A percentile compares a stretch with the other conserved stretches of the same genome.
phyloP scores from a whole-genome alignment of 2,329 filamentous ascomycete species.

The Podosphaera leucotricha region DNA sequence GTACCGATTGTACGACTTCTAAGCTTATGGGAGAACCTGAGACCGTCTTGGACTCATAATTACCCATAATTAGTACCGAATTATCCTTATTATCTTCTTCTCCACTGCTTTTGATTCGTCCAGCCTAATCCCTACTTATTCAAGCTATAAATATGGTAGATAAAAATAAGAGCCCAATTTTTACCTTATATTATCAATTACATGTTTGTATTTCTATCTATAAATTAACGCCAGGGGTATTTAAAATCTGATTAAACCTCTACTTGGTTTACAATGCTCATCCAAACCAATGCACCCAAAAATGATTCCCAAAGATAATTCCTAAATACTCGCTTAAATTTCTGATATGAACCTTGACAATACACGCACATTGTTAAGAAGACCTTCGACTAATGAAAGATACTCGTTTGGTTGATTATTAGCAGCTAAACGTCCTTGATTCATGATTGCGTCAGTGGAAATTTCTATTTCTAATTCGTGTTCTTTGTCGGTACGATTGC shows the following conservation, averaged over 20 bases:
- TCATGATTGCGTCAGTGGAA: constrained; percentile 34
- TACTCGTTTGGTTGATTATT: constrained; percentile 32
- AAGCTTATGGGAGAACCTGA: no score
- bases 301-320: no score
- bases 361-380: constrained; percentile 39
- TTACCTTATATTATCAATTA: neutral
- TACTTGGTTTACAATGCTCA: neutral
- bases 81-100: no score
- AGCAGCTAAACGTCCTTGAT: constrained; percentile 36
- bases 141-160: no score
- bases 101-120: no score
- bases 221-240: neutral
- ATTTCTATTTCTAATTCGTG: constrained; percentile 69
- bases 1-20: no score
- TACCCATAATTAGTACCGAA: no score
- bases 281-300: neutral
- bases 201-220: neutral
- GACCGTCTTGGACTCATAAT: no score
- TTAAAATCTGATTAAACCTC: neutral
- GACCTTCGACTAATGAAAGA: constrained; percentile 43
- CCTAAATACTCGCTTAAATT: neutral
- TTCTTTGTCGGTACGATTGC: constrained; percentile 28
- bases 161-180: neutral
- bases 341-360: constrained; percentile 6
- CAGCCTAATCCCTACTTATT: no score